These are phyloP conservation scores for Penicillium taxi DNA, from an alignment of 495 filamentous ascomycete genomes.

Conservation along the genomic window DNA sequence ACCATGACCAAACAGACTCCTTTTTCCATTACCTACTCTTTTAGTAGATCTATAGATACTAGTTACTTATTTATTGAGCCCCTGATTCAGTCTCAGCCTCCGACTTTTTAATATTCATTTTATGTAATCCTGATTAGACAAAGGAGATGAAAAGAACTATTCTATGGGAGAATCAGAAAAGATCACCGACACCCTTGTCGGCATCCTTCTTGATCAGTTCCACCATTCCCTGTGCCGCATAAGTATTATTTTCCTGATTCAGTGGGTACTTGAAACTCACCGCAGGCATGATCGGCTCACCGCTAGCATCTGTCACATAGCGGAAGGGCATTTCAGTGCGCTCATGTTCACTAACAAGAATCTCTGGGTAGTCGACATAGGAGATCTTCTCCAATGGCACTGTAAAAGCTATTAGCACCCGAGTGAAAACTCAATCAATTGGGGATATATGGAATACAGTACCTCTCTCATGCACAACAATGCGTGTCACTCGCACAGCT, in stretches of 20 bases:
- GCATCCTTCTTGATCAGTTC: slow-evolving; percentile 90
- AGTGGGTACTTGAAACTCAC: slow-evolving; percentile 41
- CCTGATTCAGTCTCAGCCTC: too few relatives aligned
- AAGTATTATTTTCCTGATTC: not conserved
- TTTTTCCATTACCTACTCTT: slow-evolving; percentile 8
- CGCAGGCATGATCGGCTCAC: slow-evolving; percentile 80
- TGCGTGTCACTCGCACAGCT: slow-evolving; percentile 83
- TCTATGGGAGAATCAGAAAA: slow-evolving; percentile 56
- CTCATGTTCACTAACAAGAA: slow-evolving; percentile 83
- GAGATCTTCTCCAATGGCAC: slow-evolving; percentile 66
- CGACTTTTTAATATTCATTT: too few relatives aligned
- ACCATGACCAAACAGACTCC: not conserved
- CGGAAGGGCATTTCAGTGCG: slow-evolving; percentile 96
- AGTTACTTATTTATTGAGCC: too few relatives aligned
- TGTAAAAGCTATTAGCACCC: slow-evolving; percentile 21
- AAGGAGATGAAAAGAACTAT: too few relatives aligned
- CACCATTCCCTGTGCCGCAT: slow-evolving; percentile 66
- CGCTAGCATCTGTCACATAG: slow-evolving; percentile 71
- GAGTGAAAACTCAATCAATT: not conserved
- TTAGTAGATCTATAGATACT: slow-evolving; percentile 21
- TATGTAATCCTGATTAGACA: too few relatives aligned
- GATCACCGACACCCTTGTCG: slow-evolving; percentile 80
- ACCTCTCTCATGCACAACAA: slow-evolving; percentile 81
- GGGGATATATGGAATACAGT: not conserved
- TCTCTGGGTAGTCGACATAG: slow-evolving; percentile 80